A percentile compares a stretch with the other conserved stretches of the same genome.
Evolutionary conservation across 257 asterid species (phyloP).

Genomic region (Gynochthodes officinalis): DNA sequence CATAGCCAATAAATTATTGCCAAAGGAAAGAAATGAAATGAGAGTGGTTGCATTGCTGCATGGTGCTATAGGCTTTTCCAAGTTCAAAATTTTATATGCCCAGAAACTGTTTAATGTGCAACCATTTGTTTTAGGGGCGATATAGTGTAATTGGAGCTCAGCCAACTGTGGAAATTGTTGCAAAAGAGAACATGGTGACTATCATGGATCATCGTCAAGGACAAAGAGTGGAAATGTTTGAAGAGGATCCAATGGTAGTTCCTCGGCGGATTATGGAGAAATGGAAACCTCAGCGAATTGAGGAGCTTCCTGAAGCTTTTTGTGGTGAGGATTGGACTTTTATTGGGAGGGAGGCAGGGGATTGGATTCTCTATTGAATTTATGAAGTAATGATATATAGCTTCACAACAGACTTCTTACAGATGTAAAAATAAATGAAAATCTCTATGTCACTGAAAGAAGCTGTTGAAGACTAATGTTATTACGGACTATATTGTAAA

Average conservation of each 20-base stretch:
- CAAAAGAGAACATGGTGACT: conserved; percentile 82
- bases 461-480: not conserved
- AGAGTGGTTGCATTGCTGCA: not conserved
- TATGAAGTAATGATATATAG: not conserved
- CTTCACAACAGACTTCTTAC: not conserved
- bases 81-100: not conserved
- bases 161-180: conserved; percentile 92
- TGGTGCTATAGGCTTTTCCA: not conserved
- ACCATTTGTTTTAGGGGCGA: conserved; percentile 64
- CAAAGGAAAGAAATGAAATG: not conserved
- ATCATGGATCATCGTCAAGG: conserved; percentile 67
- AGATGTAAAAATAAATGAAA: not conserved
- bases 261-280: conserved; percentile 86
- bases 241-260: conserved; percentile 86
- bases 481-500: no score
- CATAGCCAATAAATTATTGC: not conserved
- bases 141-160: conserved; percentile 94
- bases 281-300: conserved; percentile 82
- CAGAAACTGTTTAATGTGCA: conserved; percentile 24
- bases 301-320: conserved; percentile 94
- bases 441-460: not conserved
- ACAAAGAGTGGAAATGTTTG: conserved; percentile 52
- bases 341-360: not conserved
- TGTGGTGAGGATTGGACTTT: conserved; percentile 54
- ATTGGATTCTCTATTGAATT: not conserved